Percentiles rank a stretch among this genome's conserved stretches.
phyloP scores from a whole-genome alignment of 208 protist species.

The Porcisia deanei region DNA sequence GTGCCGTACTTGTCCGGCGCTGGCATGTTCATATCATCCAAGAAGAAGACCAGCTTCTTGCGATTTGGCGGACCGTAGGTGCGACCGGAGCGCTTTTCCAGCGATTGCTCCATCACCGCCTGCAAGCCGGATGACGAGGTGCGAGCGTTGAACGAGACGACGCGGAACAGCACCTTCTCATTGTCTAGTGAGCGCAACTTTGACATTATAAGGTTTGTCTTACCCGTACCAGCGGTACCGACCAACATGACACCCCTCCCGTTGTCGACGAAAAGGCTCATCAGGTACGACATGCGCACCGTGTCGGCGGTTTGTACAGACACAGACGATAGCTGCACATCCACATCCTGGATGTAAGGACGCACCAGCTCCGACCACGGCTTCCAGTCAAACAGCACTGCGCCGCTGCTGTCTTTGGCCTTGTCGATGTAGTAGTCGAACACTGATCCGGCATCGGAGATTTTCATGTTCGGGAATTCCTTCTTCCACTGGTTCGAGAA shows the following conservation, averaged over 20 bases:
- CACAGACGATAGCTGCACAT: conserved; percentile 89
- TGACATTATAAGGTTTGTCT: conserved; percentile 97
- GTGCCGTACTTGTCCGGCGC: conserved; percentile 98
- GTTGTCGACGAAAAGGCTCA: conserved; percentile 94
- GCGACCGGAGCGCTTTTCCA: conserved; percentile 97
- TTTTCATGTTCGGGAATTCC: conserved; percentile 93
- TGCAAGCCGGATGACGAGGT: conserved; percentile 94
- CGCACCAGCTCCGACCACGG: conserved; percentile 94
- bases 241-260: conserved; percentile 96
- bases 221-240: conserved; percentile 97
- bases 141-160: conserved; percentile 97
- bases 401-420: conserved; percentile 81
- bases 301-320: conserved; percentile 96
- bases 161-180: conserved; percentile 92
- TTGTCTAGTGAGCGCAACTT: conserved; percentile 92
- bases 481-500: conserved; percentile 97
- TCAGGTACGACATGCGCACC: conserved; percentile 94
- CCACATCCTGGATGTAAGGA: conserved; percentile 89
- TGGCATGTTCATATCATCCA: conserved; percentile 99
- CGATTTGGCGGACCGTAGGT: conserved; percentile 96
- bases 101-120: conserved; percentile 95
- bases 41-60: conserved; percentile 97
- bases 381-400: conserved; percentile 84
- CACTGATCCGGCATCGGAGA: conserved; percentile 88
- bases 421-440: conserved; percentile 97